These are phyloP conservation scores for Petunia axillaris DNA, from an alignment of 257 asterid genomes.

Conservation along the genomic window DNA sequence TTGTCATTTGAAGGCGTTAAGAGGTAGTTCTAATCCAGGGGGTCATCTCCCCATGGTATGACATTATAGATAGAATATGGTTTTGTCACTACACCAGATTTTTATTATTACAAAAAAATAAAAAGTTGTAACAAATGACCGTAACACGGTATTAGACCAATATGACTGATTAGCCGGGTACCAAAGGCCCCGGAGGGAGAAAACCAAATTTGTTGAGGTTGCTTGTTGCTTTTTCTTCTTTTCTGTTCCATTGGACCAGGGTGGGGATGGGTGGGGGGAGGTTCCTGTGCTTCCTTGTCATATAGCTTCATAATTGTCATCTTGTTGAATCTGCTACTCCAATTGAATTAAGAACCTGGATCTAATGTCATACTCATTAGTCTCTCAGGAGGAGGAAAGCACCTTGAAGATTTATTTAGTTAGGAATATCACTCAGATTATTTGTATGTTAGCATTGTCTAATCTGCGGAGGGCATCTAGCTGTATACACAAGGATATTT, in stretches of 20 bases:
- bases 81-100: not conserved
- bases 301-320: not conserved
- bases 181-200: not conserved
- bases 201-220: not conserved
- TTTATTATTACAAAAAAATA: not conserved
- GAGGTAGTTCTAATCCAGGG: not conserved
- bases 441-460: not conserved
- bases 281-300: not conserved
- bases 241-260: slow-evolving; percentile 4
- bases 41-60: not conserved
- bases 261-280: not conserved
- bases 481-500: not conserved
- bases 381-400: not conserved
- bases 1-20: not conserved
- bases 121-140: not conserved
- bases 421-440: not conserved
- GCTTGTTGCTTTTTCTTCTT: not conserved
- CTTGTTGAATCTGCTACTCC: slow-evolving; percentile 19
- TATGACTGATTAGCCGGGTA: not conserved
- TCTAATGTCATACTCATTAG: slow-evolving; percentile 15
- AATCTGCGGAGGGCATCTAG: not conserved
- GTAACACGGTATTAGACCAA: not conserved
- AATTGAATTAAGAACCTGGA: not conserved
- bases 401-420: slow-evolving; percentile 14
- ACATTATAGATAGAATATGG: not conserved